A percentile compares a stretch with the other conserved stretches of the same genome.
Conservation (phyloP, 2,329 filamentous ascomycete species). For the Aureobasidium sp. region DNA sequence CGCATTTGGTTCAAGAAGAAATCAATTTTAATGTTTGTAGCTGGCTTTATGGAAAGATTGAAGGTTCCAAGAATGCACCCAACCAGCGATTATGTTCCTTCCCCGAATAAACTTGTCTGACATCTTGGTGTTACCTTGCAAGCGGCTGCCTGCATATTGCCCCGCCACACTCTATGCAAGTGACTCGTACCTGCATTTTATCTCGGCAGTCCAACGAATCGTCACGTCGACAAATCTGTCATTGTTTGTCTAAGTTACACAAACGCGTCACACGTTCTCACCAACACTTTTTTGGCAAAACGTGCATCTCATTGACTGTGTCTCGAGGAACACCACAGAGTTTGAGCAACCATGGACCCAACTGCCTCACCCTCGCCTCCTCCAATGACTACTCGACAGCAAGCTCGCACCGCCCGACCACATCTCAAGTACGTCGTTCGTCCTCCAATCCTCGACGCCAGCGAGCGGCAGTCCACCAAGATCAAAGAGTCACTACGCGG, state of each 20-base stretch:
- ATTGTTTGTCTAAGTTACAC: not conserved
- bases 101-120: no score
- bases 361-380: not conserved
- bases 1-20: no score
- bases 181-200: not conserved
- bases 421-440: not conserved
- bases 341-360: not conserved
- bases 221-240: not conserved
- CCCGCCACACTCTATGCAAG: not conserved
- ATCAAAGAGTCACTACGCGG: not conserved
- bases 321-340: not conserved
- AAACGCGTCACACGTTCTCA: not conserved
- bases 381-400: not conserved
- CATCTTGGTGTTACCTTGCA: no score
- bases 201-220: not conserved
- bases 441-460: not conserved
- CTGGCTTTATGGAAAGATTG: no score
- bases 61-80: no score
- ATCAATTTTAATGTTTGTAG: no score
- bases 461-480: not conserved
- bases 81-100: no score
- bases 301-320: not conserved
- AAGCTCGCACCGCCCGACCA: not conserved
- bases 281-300: not conserved
- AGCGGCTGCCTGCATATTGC: not conserved